Base-by-base conservation (phyloP, 2,329 filamentous ascomycete genomes). In the Dendrostoma leiphaemia region DNA sequence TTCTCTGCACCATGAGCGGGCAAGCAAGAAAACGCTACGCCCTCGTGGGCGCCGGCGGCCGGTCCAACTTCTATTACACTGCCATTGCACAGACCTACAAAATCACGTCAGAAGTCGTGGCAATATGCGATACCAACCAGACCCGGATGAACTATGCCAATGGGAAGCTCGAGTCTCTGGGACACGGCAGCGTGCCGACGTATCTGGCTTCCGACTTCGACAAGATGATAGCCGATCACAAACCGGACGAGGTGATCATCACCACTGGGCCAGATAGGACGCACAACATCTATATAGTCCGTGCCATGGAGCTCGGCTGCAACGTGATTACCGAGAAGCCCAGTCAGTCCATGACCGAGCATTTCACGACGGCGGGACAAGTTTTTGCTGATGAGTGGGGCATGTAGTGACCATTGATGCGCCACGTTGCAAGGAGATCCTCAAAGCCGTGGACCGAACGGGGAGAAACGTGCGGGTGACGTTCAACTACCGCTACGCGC, bases 401-500 rank as follows among this genome's bases (percentile, higher is more conserved):
- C 3, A 17, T 19, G 7, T 4, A 56, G 54, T 85, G 82, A 85
- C 83, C 1, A 80, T 84, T 60, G 81, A 85, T 61, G 78, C 73
- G 0, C 71, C 75, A 2, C 75, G 80, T 2, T 83, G 80, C 65
- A 71, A 67, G 6, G 71, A 75, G 47, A 85, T 85, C 54, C 74
- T 84, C 58, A 72, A 75, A 58, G 77, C 80, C 12, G 81, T 81
- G 15, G 72, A 78, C 48, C 69, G 74, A 17, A 81, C 78, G 0
- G 71, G 71, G 3, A 66, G 68, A 12, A 72, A 74, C 35, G 73
- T 85, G 3, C 74, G 82, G 15, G 82, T 85, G 1, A 80, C 79
- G 0, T 85, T 85, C 72, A 85, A 86, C 68, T 85, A 85, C 67
- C 78, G 82, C 21, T 85, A 85, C 62, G 82, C 82, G 35, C 82